Evolutionary conservation across 495 filamentous ascomycete species (phyloP), one percentile per base, ranked within the genome.

Genomic region (Bombardia bombarda): DNA sequence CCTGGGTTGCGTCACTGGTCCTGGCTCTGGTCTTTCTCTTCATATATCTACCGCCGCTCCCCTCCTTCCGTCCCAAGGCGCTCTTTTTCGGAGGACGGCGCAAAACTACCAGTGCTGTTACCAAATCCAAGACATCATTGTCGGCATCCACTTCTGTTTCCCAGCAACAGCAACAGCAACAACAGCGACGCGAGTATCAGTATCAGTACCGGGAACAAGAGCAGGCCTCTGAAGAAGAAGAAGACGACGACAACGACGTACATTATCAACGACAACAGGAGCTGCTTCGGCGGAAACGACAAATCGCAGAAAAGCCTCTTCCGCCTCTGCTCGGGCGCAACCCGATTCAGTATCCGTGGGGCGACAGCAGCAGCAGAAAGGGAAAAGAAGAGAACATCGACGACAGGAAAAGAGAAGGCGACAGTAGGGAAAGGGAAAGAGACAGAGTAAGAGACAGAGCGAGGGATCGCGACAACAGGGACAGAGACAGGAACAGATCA

Each of bases 21-120:
- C 56, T 79, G 35, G 51, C 68, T 14, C 60, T 84, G 42, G 47
- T 70, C 42, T 72, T 73, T 31, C 50, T 66, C 41, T 70, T 62
- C 52, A 38, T 78, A 36, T 74, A 77, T 52, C 58, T 80, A 39
- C 51, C 58, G 4, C 54, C 48, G 5, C 26, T 60, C 7, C 45
- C 46, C 8, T 49, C 54, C 0, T n/a, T n/a, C n/a, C n/a, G n/a
- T n/a, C n/a, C n/a, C n/a, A n/a, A n/a, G n/a, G n/a, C n/a, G n/a
- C n/a, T n/a, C n/a, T n/a, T n/a, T n/a, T n/a, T n/a, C n/a, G n/a
- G n/a, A n/a, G n/a, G n/a, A n/a, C n/a, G n/a, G n/a, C n/a, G n/a
- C n/a, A n/a, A n/a, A n/a, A n/a, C n/a, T n/a, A n/a, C n/a, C n/a
- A n/a, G n/a, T n/a, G n/a, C n/a, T n/a, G n/a, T n/a, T n/a, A n/a